A percentile compares a stretch with the other conserved stretches of the same genome.
Conservation (phyloP, 2,329 filamentous ascomycete genomes). For the Botrytis medusae region DNA sequence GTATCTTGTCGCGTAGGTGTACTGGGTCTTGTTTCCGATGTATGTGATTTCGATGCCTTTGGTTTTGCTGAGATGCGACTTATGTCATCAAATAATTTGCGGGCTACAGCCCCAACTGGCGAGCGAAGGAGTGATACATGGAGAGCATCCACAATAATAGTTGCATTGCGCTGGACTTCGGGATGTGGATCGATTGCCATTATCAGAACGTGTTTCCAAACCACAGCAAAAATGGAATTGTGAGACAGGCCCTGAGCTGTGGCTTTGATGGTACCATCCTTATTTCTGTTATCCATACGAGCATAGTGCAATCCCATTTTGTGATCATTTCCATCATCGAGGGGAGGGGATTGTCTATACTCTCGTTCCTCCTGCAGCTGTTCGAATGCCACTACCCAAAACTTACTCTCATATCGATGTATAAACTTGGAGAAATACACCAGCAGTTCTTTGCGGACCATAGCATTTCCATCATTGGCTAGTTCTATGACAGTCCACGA, state of each 20-base stretch:
- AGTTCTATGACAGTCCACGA: conserved; percentile 87
- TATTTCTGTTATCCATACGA: conserved; percentile 54
- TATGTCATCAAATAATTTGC: conserved; percentile 73
- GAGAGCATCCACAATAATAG: conserved; percentile 81
- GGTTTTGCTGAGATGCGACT: conserved; percentile 51
- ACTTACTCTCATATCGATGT: conserved; percentile 86
- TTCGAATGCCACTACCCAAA: conserved; percentile 88
- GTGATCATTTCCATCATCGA: conserved; percentile 56
- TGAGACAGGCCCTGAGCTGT: conserved; percentile 65
- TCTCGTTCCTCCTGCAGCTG: conserved; percentile 83
- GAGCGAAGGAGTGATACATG: conserved; percentile 77
- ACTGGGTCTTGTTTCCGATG: conserved; percentile 34
- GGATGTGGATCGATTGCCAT: conserved; percentile 93
- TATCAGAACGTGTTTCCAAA: conserved; percentile 91
- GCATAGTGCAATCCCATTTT: conserved; percentile 65
- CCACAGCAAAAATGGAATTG: conserved; percentile 87
- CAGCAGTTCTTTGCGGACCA: conserved; percentile 89
- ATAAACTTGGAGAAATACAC: conserved; percentile 94
- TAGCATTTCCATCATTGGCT: conserved; percentile 88
- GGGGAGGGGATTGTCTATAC: conserved; percentile 57
- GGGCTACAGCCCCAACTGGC: conserved; percentile 67
- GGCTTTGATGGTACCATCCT: conserved; percentile 58
- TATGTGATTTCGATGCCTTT: conserved; percentile 41
- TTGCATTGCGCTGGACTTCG: conserved; percentile 83
- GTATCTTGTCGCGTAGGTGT: conserved; percentile 38